Evolutionary conservation across 306 rosid genomes (phyloP).

Genomic region (Abrus pulchellus): DNA sequence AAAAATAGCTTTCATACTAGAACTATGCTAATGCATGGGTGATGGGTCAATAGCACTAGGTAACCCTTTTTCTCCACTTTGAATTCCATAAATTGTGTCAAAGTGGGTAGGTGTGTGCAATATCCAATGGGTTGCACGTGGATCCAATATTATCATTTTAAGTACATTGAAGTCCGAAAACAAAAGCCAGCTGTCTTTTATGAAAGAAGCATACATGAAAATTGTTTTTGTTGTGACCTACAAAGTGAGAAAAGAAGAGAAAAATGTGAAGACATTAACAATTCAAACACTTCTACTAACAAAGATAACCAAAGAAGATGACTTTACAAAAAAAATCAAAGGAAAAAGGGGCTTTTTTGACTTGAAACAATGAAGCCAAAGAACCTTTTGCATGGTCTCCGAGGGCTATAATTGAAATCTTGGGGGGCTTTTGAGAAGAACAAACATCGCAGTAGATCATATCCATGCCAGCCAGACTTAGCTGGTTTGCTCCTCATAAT

Average conservation of each 20-base stretch:
- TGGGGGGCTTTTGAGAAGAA: conserved; percentile 75
- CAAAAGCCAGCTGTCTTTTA: conserved; percentile 59
- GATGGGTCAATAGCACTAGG: conserved; percentile 48
- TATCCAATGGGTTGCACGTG: conserved; percentile 64
- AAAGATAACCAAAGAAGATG: conserved; percentile 49
- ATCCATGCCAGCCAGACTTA: conserved; percentile 71
- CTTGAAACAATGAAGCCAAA: conserved; percentile 68
- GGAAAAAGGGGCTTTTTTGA: conserved; percentile 63
- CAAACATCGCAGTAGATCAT: conserved; percentile 51
- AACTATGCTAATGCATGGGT: conserved; percentile 38
- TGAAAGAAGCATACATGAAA: conserved; percentile 54
- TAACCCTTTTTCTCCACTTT: conserved; percentile 41
- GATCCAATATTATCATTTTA: conserved; percentile 53
- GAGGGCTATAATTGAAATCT: conserved; percentile 77
- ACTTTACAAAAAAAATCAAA: conserved; percentile 43
- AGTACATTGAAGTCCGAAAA: conserved; percentile 47
- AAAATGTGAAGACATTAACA: conserved; percentile 45
- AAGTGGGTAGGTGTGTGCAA: conserved; percentile 49
- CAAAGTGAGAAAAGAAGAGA: conserved; percentile 47
- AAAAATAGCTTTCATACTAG: conserved; percentile 22
- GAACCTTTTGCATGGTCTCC: conserved; percentile 97
- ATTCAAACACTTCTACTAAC: conserved; percentile 46
- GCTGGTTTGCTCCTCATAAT: conserved; percentile 67
- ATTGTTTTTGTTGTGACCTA: conserved; percentile 50
- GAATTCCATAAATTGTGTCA: conserved; percentile 56